Evolutionary conservation across 306 rosid species (phyloP).

Genomic region (Purshia tridentata): DNA sequence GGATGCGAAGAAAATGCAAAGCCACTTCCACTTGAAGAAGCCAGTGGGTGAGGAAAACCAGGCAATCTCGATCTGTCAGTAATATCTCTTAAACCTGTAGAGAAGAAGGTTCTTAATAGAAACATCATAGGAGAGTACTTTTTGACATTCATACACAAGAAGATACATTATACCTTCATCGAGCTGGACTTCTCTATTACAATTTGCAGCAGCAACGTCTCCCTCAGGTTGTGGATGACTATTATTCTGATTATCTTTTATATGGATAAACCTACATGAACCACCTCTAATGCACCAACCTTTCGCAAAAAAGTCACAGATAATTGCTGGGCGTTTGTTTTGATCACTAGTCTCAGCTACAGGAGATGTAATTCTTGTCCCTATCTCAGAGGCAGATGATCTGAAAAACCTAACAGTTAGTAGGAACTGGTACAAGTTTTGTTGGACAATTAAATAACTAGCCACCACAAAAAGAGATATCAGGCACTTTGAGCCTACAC

Average conservation of each 20-base stretch:
- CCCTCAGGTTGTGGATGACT: constrained; percentile 48
- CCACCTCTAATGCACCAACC: constrained; percentile 95
- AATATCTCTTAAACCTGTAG: constrained; percentile 50
- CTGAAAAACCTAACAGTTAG: constrained; percentile 51
- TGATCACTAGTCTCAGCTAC: constrained; percentile 47
- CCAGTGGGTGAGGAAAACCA: constrained; percentile 37
- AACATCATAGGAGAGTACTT: constrained; percentile 30
- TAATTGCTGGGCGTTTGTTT: constrained; percentile 50
- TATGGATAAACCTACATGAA: constrained; percentile 84
- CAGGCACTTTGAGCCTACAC: constrained; percentile 20
- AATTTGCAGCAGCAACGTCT: constrained; percentile 39
- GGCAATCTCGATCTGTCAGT: constrained; percentile 44
- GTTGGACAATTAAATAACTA: constrained; percentile 25
- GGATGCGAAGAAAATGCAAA: constrained; percentile 37
- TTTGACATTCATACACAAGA: constrained; percentile 28
- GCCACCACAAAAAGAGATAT: constrained; percentile 20
- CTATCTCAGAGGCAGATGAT: constrained; percentile 41
- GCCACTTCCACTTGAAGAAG: constrained; percentile 39
- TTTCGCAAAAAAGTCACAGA: constrained; percentile 74
- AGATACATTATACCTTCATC: constrained; percentile 69
- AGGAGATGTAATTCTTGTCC: constrained; percentile 49
- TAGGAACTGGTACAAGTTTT: constrained; percentile 30
- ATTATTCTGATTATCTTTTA: constrained; percentile 41
- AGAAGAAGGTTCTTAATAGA: constrained; percentile 40
- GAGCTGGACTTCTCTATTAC: constrained; percentile 46